Evolutionary conservation across 352 stramenopile species (phyloP).

Genomic region (Phytophthora citrophthora): DNA sequence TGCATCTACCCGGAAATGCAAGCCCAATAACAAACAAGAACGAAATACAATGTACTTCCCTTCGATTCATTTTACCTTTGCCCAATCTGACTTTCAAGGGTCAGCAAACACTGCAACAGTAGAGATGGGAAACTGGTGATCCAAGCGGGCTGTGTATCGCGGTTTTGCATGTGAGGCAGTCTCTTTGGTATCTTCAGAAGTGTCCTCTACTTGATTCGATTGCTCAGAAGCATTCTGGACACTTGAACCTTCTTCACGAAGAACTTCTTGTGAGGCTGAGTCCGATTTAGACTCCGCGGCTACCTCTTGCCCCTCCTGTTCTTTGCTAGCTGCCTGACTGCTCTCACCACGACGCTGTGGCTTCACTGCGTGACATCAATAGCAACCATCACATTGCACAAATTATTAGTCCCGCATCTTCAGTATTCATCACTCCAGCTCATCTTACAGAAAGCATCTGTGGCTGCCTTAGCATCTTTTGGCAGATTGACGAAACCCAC

Average conservation of each 20-base stretch:
- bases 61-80: slow-evolving; percentile 15
- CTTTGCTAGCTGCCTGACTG: background rate
- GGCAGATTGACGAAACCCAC: slow-evolving; percentile 84
- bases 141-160: slow-evolving; percentile 58
- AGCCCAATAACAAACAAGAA: background rate
- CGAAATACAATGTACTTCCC: slow-evolving; percentile 1
- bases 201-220: slow-evolving; percentile 8
- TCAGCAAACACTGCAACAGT: slow-evolving; percentile 74
- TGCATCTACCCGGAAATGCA: too few relatives aligned
- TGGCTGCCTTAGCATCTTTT: slow-evolving; percentile 71
- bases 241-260: background rate
- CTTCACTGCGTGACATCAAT: slow-evolving; percentile 34
- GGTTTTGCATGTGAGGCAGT: slow-evolving; percentile 26
- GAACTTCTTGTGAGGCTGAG: background rate
- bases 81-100: slow-evolving; percentile 20
- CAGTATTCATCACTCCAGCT: slow-evolving; percentile 3
- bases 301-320: slow-evolving; percentile 6
- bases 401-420: slow-evolving; percentile 1
- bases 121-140: slow-evolving; percentile 80
- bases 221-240: slow-evolving; percentile 6
- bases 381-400: background rate
- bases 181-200: background rate
- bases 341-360: slow-evolving; percentile 21
- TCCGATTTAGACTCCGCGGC: background rate
- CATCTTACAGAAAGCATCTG: slow-evolving; percentile 77